Conservation (phyloP, 371 early-diverging fungal genomes). For the Smittium mucronatum region DNA sequence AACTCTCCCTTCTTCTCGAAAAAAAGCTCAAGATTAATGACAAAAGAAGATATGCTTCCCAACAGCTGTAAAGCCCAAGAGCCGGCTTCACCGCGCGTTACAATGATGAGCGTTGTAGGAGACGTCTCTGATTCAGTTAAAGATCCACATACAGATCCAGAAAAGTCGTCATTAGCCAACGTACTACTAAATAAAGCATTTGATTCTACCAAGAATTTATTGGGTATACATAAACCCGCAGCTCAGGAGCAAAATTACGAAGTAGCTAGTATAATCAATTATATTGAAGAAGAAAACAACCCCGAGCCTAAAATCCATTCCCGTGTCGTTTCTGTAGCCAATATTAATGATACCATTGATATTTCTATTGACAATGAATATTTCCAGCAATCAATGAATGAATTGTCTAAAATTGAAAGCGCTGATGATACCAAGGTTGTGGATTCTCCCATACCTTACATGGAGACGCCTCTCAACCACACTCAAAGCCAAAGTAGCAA, state of each 20-base stretch:
- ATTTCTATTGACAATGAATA: too few species aligned
- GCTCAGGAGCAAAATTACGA: not conserved
- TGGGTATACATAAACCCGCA: not conserved
- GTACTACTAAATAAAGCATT: not conserved
- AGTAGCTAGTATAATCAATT: not conserved
- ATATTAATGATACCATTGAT: too few species aligned
- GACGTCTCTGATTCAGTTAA: not conserved
- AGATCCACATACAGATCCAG: not conserved
- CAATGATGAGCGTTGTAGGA: not conserved
- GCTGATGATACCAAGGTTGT: too few species aligned
- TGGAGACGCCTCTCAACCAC: too few species aligned
- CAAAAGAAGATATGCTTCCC: not conserved
- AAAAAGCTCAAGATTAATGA: not conserved
- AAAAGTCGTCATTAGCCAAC: too few species aligned
- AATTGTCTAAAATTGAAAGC: too few species aligned
- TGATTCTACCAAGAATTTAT: not conserved
- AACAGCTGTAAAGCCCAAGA: not conserved
- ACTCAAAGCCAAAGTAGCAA: too few species aligned
- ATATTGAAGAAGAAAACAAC: not conserved
- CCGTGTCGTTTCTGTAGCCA: too few species aligned
- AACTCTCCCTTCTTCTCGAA: not conserved
- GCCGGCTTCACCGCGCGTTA: not conserved
- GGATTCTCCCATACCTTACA: too few species aligned
- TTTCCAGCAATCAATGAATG: too few species aligned
- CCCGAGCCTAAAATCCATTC: too few species aligned